phyloP scores from a whole-genome alignment of 1,284 basidiomycete species.

The Sphaerobolus stellatus region DNA sequence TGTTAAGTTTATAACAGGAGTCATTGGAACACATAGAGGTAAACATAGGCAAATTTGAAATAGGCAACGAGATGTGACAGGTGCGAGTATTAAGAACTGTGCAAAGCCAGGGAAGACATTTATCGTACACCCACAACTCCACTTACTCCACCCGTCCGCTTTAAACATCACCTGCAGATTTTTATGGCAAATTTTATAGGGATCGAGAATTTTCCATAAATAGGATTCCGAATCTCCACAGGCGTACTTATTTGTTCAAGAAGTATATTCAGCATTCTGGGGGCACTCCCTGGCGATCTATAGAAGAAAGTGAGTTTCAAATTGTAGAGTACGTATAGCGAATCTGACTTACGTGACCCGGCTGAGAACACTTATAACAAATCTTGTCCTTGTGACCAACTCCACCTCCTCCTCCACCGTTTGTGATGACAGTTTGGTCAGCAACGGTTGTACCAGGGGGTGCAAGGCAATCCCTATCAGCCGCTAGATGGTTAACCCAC shows the following conservation, averaged over 20 bases:
- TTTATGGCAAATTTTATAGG: not conserved
- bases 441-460: constrained; percentile 55
- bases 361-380: constrained; percentile 83
- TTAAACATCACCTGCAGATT: constrained; percentile 6
- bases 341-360: constrained; percentile 66
- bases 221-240: not conserved
- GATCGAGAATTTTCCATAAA: not conserved
- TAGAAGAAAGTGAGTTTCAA: constrained; percentile 16
- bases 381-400: constrained; percentile 63
- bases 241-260: constrained; percentile 17
- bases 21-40: constrained; percentile 2
- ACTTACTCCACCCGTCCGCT: not conserved
- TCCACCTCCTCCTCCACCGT: constrained; percentile 35
- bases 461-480: constrained; percentile 74
- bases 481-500: constrained; percentile 8
- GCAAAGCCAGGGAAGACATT: constrained; percentile 2
- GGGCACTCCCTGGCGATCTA: constrained; percentile 81
- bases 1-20: not conserved
- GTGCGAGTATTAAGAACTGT: constrained; percentile 6
- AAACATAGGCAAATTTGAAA: not conserved
- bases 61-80: not conserved
- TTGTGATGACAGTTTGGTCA: constrained; percentile 39
- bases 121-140: constrained; percentile 4
- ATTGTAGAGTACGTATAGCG: not conserved
- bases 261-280: constrained; percentile 47